Evolutionary conservation across 2,329 filamentous ascomycete genomes (phyloP), one percentile per base, ranked within the genome.

Genomic region (Penicillium sp.): DNA sequence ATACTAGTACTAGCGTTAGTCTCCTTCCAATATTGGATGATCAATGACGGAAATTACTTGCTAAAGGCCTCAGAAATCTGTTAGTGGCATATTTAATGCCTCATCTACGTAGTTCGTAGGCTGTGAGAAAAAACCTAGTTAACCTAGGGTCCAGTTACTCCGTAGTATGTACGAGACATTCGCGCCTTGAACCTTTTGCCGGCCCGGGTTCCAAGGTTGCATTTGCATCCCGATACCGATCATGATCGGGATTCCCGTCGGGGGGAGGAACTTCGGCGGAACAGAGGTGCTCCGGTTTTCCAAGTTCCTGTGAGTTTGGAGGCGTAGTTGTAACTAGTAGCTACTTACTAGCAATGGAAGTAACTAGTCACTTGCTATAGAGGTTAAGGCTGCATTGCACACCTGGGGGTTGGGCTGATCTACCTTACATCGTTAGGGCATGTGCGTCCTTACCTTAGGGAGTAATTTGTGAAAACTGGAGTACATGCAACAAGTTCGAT

Each of bases 61-160:
- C 39, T 34, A 45, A 14, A 21, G 34, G 34, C 34, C 34, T 36
- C 11, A n/a, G 16, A 32, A 42, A 18, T 11, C 8, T 5, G 4
- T 5, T 46, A 36, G 43, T 34, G 32, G 10, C 16, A 24, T 13
- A 39, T 49, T 53, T 53, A 53, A 53, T 53, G 50, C 45, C 50
- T 44, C 50, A 53, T 49, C 31, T 41, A n/a, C 7, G 39, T 16
- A 16, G 18, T 18, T 18, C 18, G 18, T 18, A 18, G 18, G 18
- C 18, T 18, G 18, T 18, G 18, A 18, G 18, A 18, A 18, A 18
- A 18, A 18, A 18, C 18, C 18, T 18, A 18, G 18, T 18, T 18
- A 18, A 18, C 18, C 18, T 46, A 41, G 18, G 39, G 34, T 14
- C 24, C 24, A 27, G 24, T 27, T 8, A 6, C 24, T 27, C 18